Conservation (phyloP, 495 filamentous ascomycete genomes). For the Aspergillus wentii region DNA sequence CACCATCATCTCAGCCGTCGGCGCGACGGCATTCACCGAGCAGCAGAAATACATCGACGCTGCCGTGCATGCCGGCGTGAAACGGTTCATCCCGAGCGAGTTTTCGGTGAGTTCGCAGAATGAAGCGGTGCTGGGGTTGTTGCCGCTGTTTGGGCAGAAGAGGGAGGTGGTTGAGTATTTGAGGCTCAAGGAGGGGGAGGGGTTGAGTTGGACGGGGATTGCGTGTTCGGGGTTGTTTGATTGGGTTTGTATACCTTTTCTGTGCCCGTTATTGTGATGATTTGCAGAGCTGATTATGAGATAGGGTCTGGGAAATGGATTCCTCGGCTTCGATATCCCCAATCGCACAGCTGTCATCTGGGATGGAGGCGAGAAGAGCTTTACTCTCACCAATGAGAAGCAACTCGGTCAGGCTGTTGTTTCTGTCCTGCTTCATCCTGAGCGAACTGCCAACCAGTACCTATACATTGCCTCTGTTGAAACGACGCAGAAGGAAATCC, state of each 20-base stretch:
- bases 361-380: constrained; percentile 33
- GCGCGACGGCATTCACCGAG: constrained; percentile 24
- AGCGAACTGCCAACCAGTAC: constrained; percentile 41
- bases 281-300: too few relatives aligned
- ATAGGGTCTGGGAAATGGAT: constrained; percentile 31
- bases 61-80: constrained; percentile 52
- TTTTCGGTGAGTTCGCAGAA: constrained; percentile 28
- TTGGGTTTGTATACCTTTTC: constrained; percentile 25
- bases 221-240: constrained; percentile 48
- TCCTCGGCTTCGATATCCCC: constrained; percentile 41
- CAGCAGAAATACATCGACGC: constrained; percentile 55
- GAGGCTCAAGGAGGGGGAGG: constrained; percentile 30
- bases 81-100: constrained; percentile 44
- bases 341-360: constrained; percentile 39
- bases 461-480: constrained; percentile 42
- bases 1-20: constrained; percentile 37
- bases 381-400: constrained; percentile 35
- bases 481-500: constrained; percentile 40
- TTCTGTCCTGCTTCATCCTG: constrained; percentile 31
- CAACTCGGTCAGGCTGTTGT: constrained; percentile 35
- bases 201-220: constrained; percentile 45
- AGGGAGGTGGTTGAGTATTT: constrained; percentile 41
- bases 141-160: constrained; percentile 43
- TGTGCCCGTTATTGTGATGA: too few relatives aligned
- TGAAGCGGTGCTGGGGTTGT: constrained; percentile 25